phyloP scores from a whole-genome alignment of 225 moss, liverwort and hornwort genomes.

The Pseudisothecium myosuroides region DNA sequence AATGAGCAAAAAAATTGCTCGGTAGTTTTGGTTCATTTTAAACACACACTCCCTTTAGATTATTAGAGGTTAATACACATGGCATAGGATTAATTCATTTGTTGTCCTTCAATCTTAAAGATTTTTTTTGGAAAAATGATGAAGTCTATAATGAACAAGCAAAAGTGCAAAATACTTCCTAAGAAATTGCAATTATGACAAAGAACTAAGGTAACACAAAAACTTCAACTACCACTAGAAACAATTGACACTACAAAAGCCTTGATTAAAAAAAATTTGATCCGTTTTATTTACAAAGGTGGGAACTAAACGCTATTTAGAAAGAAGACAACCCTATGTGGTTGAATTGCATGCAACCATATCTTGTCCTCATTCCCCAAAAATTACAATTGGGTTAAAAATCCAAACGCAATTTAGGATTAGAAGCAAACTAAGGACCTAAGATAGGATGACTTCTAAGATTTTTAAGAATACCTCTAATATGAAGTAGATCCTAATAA shows the following conservation, averaged over 20 bases:
- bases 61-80: background rate
- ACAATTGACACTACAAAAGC: background rate
- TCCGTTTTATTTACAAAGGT: background rate
- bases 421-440: rapidly evolving
- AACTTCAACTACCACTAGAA: background rate
- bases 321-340: background rate
- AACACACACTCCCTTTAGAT: no score
- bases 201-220: background rate
- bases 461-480: background rate
- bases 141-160: background rate
- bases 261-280: background rate
- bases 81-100: background rate
- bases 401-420: background rate
- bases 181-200: background rate
- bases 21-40: no score
- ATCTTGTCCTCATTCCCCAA: rapidly evolving
- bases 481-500: background rate
- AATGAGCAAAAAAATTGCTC: no score
- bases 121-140: background rate
- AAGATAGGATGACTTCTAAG: background rate
- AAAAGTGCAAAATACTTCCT: rapidly evolving
- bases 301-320: background rate
- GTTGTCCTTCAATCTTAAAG: background rate
- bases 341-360: background rate
- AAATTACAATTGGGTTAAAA: no score